Evolutionary conservation across 768 basidiomycete species (phyloP), one percentile per base, ranked within the genome.

Genomic region (Rhodotorula graminis): DNA sequence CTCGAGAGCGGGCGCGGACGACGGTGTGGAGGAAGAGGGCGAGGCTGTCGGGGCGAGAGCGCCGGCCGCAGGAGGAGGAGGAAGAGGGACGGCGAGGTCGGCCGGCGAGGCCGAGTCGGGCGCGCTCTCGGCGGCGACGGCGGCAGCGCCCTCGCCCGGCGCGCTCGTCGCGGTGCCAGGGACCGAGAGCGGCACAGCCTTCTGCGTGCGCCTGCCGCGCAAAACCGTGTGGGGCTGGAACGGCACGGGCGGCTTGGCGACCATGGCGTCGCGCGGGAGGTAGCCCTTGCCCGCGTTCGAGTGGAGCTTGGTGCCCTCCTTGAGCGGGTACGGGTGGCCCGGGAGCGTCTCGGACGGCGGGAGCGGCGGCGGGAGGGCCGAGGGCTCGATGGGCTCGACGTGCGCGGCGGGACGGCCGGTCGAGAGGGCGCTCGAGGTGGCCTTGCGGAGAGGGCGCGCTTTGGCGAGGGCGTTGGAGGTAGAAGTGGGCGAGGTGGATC

Each of bases 181-280:
- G 5, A 37, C 37, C 37, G 47, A 3, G 15, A 49, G 50, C 4
- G 50, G 50, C n/a, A 46, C 63, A 1, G 49, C 49, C 5, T 31
- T 49, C 23, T 40, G 47, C 15, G 65, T 66, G 21, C 65, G 3
- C 29, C 65, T 25, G 2, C 74, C 74, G 23, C 74, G 64, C 12
- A 76, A 64, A 46, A 76, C 71, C 37, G 70, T 62, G 64, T 68
- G 71, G n/a, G 31, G 25, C 10, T 25, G 21, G 37, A 71, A 71
- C 27, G 70, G 73, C 56, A 71, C 63, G 3, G 73, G 73, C 14
- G 69, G 69, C 21, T 66, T 37, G 27, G 56, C 23, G 33, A 71
- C 74, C n/a, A 69, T 61, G 4, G 67, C 70, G 8, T 44, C n/a
- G 23, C 19, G 47, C 23, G 67, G 70, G 25, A 75, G 67, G 60